Conservation (phyloP, 768 basidiomycete genomes). For the Favolaschia claudopus region DNA sequence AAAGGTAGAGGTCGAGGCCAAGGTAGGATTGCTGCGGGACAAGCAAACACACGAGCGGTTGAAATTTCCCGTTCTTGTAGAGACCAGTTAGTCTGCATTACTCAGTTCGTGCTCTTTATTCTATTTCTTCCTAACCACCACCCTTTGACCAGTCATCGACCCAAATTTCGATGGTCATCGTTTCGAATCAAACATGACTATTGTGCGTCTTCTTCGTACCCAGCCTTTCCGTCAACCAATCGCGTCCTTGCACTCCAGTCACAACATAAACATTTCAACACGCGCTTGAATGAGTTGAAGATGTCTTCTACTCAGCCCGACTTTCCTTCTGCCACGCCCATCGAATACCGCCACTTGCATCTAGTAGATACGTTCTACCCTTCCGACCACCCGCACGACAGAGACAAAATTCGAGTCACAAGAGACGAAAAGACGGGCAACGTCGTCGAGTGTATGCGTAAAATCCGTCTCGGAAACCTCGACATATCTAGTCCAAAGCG, state of each 20-base stretch:
- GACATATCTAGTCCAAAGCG: slow-evolving; percentile 88
- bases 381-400: slow-evolving; percentile 41
- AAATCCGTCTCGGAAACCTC: slow-evolving; percentile 85
- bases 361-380: slow-evolving; percentile 84
- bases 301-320: slow-evolving; percentile 58
- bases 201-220: slow-evolving; percentile 55
- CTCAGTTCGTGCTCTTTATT: slow-evolving; percentile 9
- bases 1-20: slow-evolving; percentile 89
- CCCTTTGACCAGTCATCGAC: slow-evolving; percentile 72
- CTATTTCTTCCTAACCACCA: slow-evolving; percentile 2
- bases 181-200: slow-evolving; percentile 94
- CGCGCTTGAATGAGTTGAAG: slow-evolving; percentile 84
- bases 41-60: slow-evolving; percentile 62
- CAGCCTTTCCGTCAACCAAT: slow-evolving; percentile 23
- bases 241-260: slow-evolving; percentile 54
- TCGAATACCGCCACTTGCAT: slow-evolving; percentile 79
- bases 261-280: slow-evolving; percentile 90
- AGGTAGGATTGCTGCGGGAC: slow-evolving; percentile 81
- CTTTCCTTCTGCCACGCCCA: slow-evolving; percentile 60
- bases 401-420: slow-evolving; percentile 83
- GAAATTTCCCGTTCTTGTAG: slow-evolving; percentile 75
- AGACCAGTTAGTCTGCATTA: slow-evolving; percentile 72
- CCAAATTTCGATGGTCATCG: slow-evolving; percentile 94
- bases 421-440: slow-evolving; percentile 74
- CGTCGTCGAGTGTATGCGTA: slow-evolving; percentile 75